Conservation (phyloP, 2,329 filamentous ascomycete species). For the Sarocladium strictum region DNA sequence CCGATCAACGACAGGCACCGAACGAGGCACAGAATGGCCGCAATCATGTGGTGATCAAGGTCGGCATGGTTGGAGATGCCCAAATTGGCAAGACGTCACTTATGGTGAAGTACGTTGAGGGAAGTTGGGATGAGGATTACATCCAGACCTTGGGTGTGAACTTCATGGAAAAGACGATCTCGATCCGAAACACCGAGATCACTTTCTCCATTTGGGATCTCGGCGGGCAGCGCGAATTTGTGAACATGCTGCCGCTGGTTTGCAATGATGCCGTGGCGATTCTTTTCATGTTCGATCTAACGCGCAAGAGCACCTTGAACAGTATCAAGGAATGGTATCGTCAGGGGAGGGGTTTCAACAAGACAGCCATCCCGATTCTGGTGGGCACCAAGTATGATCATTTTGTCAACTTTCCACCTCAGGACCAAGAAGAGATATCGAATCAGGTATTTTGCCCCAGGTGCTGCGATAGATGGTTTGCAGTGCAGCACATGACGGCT, state of each 20-base stretch:
- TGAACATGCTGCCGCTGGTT: slow-evolving; percentile 99
- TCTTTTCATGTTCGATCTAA: slow-evolving; percentile 99
- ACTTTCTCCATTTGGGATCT: slow-evolving; percentile 99
- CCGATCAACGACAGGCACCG: slow-evolving; percentile 39
- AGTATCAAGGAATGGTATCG: slow-evolving; percentile 99
- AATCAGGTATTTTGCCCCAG: slow-evolving; percentile 68
- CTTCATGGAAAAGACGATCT: slow-evolving; percentile 99
- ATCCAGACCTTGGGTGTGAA: slow-evolving; percentile 98
- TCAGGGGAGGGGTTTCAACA: slow-evolving; percentile 97
- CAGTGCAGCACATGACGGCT: neutral
- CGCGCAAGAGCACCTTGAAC: slow-evolving; percentile 95
- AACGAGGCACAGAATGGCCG: slow-evolving; percentile 40
- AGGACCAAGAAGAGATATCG: slow-evolving; percentile 98
- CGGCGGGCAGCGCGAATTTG: slow-evolving; percentile 95
- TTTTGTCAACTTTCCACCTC: slow-evolving; percentile 95
- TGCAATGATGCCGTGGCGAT: slow-evolving; percentile 99
- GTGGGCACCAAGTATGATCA: slow-evolving; percentile 99
- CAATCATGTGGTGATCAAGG: slow-evolving; percentile 91
- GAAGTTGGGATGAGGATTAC: slow-evolving; percentile 99
- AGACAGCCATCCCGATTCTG: slow-evolving; percentile 97
- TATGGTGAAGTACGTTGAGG: slow-evolving; percentile 99
- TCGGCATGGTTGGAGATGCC: slow-evolving; percentile 98
- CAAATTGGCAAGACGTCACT: slow-evolving; percentile 98
- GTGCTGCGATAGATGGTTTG: too few relatives aligned
- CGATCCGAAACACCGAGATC: slow-evolving; percentile 98